A percentile compares a stretch with the other conserved stretches of the same genome.
phyloP scores from a whole-genome alignment of 179 eudicot species.

The Gypsophila paniculata region DNA sequence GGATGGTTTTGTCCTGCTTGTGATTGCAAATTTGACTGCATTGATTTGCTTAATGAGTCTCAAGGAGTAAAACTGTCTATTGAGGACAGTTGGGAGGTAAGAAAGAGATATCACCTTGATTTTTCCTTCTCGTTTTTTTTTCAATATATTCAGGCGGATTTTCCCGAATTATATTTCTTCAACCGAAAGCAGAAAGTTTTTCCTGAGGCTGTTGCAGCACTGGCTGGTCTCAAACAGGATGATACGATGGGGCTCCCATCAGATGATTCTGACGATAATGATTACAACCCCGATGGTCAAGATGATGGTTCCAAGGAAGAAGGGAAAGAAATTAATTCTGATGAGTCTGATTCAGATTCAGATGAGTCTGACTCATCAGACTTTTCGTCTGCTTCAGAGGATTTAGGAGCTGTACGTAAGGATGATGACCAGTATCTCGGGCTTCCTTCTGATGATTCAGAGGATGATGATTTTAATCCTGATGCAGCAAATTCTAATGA shows the following conservation, averaged over 20 bases:
- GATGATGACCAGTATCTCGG: conserved; percentile 47
- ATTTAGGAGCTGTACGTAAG: conserved; percentile 37
- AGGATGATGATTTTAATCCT: conserved; percentile 90
- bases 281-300: conserved; percentile 67
- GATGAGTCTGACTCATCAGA: conserved; percentile 49
- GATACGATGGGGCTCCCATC: conserved; percentile 61
- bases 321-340: conserved; percentile 49
- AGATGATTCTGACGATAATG: conserved; percentile 93
- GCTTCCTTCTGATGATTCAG: conserved; percentile 88
- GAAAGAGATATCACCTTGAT: conserved; percentile 5
- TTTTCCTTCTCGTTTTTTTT: conserved; percentile 14
- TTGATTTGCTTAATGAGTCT: conserved; percentile 70
- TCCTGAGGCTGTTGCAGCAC: conserved; percentile 69
- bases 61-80: conserved; percentile 60
- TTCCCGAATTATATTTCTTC: conserved; percentile 19
- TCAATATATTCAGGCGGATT: conserved; percentile 43
- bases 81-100: conserved; percentile 84
- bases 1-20: conserved; percentile 99
- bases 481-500: conserved; percentile 40
- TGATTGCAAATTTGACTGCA: conserved; percentile 91
- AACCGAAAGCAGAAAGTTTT: conserved; percentile 65
- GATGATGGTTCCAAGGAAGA: conserved; percentile 36
- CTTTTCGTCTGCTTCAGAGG: conserved; percentile 61
- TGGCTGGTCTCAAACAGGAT: conserved; percentile 48
- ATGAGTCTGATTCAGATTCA: conserved; percentile 60